Evolutionary conservation across 768 basidiomycete species (phyloP), one percentile per base, ranked within the genome.

Genomic region (Auriscalpium microsporum): DNA sequence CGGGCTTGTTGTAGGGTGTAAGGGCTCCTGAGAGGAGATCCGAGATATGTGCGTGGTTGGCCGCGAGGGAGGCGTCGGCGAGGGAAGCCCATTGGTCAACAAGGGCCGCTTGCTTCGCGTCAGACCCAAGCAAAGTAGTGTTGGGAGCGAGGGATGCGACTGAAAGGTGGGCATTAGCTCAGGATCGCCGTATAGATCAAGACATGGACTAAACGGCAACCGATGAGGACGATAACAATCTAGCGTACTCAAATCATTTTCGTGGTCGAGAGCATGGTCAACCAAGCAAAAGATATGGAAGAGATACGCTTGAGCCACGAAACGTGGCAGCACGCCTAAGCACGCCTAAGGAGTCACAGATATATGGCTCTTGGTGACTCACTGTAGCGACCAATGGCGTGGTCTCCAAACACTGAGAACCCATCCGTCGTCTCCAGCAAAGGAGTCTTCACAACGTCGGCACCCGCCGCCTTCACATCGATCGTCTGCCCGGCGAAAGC

Each of bases 331-430:
- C 37, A 21, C 45, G 56, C 52, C 4, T 46, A 44, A 52, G n/a
- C n/a, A n/a, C n/a, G n/a, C n/a, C n/a, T n/a, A n/a, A 52, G 44
- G 28, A 10, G 46, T 17, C 10, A 19, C 1, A 50, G 48, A 23
- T 13, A 21, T 28, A 54, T 60, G 55, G 85, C 93, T 82, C 72
- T 96, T 94, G 63, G 73, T 62, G 53, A 86, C 93, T 82, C 73
- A 97, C 95, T 63, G 73, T 95, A 94, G 55, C 83, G 84, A 47
- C 91, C 87, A 70, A 98, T 92, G 48, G 92, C 82, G 53, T 72
- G 67, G 54, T 80, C 77, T 76, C 95, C 95, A 62, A 82, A 81
- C 56, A 96, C 74, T 65, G 75, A 79, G 77, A 91, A 81, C 54
- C 92, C 92, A 69, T 92, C 82, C 13, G 74, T 70, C 46, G 78